Evolutionary conservation across 1,139 yeast species (phyloP), one percentile per base, ranked within the genome.

Genomic region (Geotrichum macrosporum): DNA sequence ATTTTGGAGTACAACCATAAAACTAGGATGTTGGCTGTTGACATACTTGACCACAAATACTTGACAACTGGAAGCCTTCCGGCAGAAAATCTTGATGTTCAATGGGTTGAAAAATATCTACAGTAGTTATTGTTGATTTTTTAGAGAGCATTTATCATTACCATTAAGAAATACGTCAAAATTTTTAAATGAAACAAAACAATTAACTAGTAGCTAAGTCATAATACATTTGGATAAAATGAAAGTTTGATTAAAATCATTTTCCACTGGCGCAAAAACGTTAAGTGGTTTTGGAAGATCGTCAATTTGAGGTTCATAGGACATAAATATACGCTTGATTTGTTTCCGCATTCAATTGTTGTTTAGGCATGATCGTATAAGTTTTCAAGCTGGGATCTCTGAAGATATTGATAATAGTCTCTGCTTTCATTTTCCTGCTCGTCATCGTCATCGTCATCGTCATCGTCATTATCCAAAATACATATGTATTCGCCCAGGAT

Each of bases 1-100:
- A 71, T 92, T 60, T 73, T 92, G 56, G 96, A 88, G 65, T 77
- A 89, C 81, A 80, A 89, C 57, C 98, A 98, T 1, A 96, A 88
- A 60, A 78, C 80, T 54, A 77, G 98, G 64, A 78, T 89, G 35
- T 80, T 92, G 38, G 96, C 96, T 3, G 76, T 89, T 55, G 95
- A 86, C 63, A 95, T 96, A 2, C 75, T 89, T 57, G 89, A 83
- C 57, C 96, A 89, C 63, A 92, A 95, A 3, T 89, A 96, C 95
- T 88, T 89, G 29, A 19, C 36, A 2, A 22, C 33, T 3, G 20
- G 35, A 6, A 16, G 24, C 8, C 33, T 20, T 4, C 27, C 26
- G 8, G 12, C 26, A 13, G 33, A 35, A 5, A 33, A 6, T 4
- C 33, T 40, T 6, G 39, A 15, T 37, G 3, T 9, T 5, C 10